These are phyloP conservation scores for Mycena polygramma DNA, from an alignment of 768 basidiomycete genomes.

Conservation along the genomic window DNA sequence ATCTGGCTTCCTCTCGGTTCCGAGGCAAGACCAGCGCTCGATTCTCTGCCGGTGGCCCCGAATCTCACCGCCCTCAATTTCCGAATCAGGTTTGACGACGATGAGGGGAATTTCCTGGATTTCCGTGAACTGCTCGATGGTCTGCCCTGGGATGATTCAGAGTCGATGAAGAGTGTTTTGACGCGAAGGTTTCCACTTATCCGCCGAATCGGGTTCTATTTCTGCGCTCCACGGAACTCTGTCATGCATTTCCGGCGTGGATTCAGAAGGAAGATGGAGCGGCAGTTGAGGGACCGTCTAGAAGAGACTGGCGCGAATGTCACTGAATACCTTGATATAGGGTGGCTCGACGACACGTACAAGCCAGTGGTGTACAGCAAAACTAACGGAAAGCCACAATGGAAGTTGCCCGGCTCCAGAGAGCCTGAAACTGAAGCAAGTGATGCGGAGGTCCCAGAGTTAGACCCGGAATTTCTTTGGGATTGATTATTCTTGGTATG, in stretches of 20 bases:
- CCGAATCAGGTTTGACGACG: background rate
- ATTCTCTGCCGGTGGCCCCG: background rate
- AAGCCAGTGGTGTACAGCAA: slow-evolving; percentile 15
- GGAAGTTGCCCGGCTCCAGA: background rate
- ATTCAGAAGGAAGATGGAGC: slow-evolving; percentile 16
- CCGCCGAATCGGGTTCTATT: slow-evolving; percentile 11
- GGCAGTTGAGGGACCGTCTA: slow-evolving; percentile 5
- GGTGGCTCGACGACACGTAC: slow-evolving; percentile 8
- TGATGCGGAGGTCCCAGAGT: slow-evolving; percentile 2
- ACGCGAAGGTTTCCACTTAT: slow-evolving; percentile 8
- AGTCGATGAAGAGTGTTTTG: slow-evolving; percentile 6
- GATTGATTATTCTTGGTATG: no score
- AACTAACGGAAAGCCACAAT: slow-evolving; percentile 19
- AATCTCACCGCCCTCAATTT: slow-evolving; percentile 15
- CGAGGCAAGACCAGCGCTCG: background rate
- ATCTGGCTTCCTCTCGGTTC: background rate
- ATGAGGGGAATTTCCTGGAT: background rate
- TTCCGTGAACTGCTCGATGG: background rate
- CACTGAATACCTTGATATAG: slow-evolving; percentile 14
- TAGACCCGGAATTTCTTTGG: no score
- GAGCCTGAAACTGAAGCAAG: slow-evolving; percentile 18
- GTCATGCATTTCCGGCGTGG: slow-evolving; percentile 21
- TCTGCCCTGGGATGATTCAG: background rate
- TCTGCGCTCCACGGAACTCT: background rate
- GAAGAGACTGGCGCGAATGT: slow-evolving; percentile 2